These are phyloP conservation scores for Venustampulla echinocandica DNA, from an alignment of 495 filamentous ascomycete genomes.

Conservation along the genomic window DNA sequence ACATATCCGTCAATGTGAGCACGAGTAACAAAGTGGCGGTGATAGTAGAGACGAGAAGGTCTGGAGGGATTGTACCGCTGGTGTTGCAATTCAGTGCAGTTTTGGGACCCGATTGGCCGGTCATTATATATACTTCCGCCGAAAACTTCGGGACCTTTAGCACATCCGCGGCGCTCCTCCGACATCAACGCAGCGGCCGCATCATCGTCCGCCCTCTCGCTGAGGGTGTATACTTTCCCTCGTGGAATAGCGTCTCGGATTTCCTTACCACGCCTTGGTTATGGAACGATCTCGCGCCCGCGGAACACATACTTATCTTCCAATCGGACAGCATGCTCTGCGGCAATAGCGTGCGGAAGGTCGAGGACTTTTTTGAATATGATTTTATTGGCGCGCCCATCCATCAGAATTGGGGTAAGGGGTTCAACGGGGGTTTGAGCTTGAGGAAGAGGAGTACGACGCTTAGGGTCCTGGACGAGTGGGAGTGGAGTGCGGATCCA, in stretches of 20 bases:
- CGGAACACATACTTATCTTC: constrained; percentile 18
- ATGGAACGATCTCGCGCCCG: constrained; percentile 17
- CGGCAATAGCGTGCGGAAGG: constrained; percentile 9
- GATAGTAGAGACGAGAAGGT: constrained; percentile 16
- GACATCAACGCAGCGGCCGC: constrained; percentile 3
- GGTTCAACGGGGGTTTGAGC: constrained; percentile 21
- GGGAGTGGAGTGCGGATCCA: constrained; percentile 1
- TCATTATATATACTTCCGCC: constrained; percentile 23
- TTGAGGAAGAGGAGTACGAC: constrained; percentile 17
- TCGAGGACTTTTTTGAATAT: constrained; percentile 22
- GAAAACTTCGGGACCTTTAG: constrained; percentile 14
- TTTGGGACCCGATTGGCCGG: constrained; percentile 26
- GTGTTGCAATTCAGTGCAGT: constrained; percentile 28
- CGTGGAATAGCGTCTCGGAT: constrained; percentile 12
- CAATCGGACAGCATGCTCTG: constrained; percentile 19
- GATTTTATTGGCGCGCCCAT: constrained; percentile 23
- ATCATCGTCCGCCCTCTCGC: constrained; percentile 12
- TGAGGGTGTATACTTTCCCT: constrained; percentile 11
- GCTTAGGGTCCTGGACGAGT: constrained; percentile 12
- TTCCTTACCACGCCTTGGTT: constrained; percentile 18
- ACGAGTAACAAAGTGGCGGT: constrained; percentile 17
- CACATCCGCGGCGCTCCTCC: constrained; percentile 8
- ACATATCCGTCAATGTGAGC: constrained; percentile 12
- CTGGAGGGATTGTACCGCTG: constrained; percentile 14
- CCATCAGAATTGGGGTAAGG: neutral